Base-by-base conservation (phyloP, 2,329 filamentous ascomycete genomes). In the Exserohilum rostratum region DNA sequence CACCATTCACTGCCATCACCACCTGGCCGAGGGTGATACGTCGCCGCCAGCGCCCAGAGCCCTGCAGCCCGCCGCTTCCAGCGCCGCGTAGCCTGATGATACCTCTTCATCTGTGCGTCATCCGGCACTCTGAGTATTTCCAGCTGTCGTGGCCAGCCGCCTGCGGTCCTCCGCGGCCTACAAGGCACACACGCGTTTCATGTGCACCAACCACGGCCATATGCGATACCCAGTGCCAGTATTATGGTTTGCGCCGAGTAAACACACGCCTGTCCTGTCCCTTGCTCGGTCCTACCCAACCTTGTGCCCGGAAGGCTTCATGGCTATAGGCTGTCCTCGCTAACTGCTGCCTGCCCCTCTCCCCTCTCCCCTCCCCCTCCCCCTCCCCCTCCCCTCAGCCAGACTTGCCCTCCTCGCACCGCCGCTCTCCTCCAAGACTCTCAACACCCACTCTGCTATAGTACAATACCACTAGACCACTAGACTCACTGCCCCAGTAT, bases 21-120 rank as follows among this genome's bases (percentile, higher is more conserved):
- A 61, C 57, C 58, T 61, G 59, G 59, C 55, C 48, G 50, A 42
- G 57, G 25, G n/a, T 58, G 52, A 60, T 58, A 58, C 51, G 57
- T 57, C 46, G 25, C 33, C 18, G n/a, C n/a, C 27, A 27, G 17
- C 17, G 38, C 38, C 38, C n/a, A n/a, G n/a, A n/a, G 15, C 20
- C 20, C 33, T 29, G 40, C 17, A 31, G 42, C 35, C 52, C 40
- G 35, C 46, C 46, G 27, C 10, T 37, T 46, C 40, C 52, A 45
- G 40, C 46, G 11, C 33, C 15, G 40, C 30, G 43, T 34, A 47
- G 50, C 37, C 18, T 25, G 17, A 35, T 20, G 10, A 6, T 30
- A 33, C 5, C 5, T 13, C 6, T n/a, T 11, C 5, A 25, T n/a
- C 30, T 7, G 11, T 48, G 45, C 51, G 46, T 54, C 51, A 54